Conservation (phyloP, 345 rosid species). For the Euclidium syriacum region DNA sequence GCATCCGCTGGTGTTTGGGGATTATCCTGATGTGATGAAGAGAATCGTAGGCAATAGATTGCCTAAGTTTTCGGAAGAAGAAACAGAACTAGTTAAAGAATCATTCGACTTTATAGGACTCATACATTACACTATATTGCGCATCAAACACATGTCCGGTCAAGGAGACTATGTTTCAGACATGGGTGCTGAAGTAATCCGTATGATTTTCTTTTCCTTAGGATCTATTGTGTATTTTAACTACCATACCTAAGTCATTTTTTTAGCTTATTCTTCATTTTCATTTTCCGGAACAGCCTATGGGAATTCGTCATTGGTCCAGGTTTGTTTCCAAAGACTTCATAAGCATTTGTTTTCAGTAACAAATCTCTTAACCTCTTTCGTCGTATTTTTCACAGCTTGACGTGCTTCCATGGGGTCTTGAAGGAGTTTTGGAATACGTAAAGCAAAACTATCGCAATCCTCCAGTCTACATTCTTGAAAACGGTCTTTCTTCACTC, state of each 20-base stretch:
- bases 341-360: too few species aligned
- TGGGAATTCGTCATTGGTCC: too few species aligned
- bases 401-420: slow-evolving; percentile 25
- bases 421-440: slow-evolving; percentile 23
- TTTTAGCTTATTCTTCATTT: not conserved
- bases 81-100: slow-evolving; percentile 50
- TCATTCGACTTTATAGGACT: slow-evolving; percentile 52
- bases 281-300: too few species aligned
- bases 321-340: too few species aligned
- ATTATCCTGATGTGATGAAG: slow-evolving; percentile 59
- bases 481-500: slow-evolving; percentile 44
- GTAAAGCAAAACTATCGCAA: slow-evolving; percentile 27
- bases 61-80: slow-evolving; percentile 40
- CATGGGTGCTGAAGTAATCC: not conserved
- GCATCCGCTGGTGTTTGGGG: slow-evolving; percentile 52
- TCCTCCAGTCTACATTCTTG: slow-evolving; percentile 38
- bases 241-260: not conserved
- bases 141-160: slow-evolving; percentile 21
- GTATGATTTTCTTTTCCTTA: slow-evolving; percentile 10
- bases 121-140: slow-evolving; percentile 27
- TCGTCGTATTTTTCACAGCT: slow-evolving; percentile 40
- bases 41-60: slow-evolving; percentile 50
- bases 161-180: slow-evolving; percentile 18
- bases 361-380: too few species aligned
- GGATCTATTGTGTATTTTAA: not conserved